Base-by-base conservation (phyloP, 305 asterid species). In the Solanum hybrid region DNA sequence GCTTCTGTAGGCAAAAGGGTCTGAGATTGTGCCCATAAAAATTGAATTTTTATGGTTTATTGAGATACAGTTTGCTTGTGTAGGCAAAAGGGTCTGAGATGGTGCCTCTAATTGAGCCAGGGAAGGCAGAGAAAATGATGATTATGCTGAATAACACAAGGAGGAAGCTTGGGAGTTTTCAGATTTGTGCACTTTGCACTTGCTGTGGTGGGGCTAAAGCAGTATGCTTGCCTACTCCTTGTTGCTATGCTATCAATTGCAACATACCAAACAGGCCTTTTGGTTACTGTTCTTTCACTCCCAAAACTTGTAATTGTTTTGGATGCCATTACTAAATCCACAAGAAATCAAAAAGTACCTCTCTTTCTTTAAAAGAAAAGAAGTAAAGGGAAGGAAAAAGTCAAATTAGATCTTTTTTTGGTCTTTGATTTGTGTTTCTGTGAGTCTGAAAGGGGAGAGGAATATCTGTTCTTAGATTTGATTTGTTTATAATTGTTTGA, bases 191-290 rank as follows among this genome's bases (percentile, higher is more conserved):
- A 27, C 51, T 88, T 27, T 91, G 92, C 82, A 91, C 89, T 87
- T 89, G 92, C 69, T 91, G 92, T 87, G 91, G 94, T 17, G 95
- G 96, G 56, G 96, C 90, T 56, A 93, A 90, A 86, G 91, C 91
- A 90, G 96, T 92, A 91, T 97, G 99, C 76, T 35, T 96, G 91
- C 97, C 98, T 37, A 91, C 99, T 40, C 98, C 99, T 64, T 97
- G 99, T 92, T 97, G 99, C 94, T 97, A 97, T 90, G 98, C 99
- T 36, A 96, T 97, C 92, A 97, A 94, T 89, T 97, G 99, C 96
- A 96, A 97, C 93, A 97, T 97, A 29, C 99, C 99, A 89, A 95
- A 97, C 93, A 95, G 98, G 94, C 99, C 99, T 88, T 97, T 96
- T 92, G 99, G 99, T 3, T 96, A 91, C 95, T 97, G 98, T 86